phyloP scores from a whole-genome alignment of 495 filamentous ascomycete species.

The Penicillium maclennaniae region DNA sequence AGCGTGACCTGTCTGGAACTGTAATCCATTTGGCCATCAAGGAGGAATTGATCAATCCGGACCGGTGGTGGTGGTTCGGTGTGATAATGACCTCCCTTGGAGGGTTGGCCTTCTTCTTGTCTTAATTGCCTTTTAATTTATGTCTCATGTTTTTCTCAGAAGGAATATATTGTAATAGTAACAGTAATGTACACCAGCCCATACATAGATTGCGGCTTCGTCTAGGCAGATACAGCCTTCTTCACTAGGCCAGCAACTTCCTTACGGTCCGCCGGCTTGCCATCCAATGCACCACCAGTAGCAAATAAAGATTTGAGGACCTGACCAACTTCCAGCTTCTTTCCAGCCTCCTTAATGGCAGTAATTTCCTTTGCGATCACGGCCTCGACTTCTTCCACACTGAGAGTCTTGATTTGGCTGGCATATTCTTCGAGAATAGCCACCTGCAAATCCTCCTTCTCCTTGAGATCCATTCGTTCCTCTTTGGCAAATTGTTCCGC shows the following conservation, averaged over 20 bases:
- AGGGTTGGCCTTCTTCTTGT: constrained; percentile 34
- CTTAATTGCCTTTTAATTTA: constrained; percentile 15
- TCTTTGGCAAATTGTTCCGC: constrained; percentile 49
- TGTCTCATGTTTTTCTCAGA: neutral
- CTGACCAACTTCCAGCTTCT: constrained; percentile 41
- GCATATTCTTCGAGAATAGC: constrained; percentile 56
- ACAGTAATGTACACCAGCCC: constrained; percentile 17
- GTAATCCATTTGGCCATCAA: constrained; percentile 30
- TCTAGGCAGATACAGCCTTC: constrained; percentile 27
- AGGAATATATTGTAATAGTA: constrained; percentile 10
- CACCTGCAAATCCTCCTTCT: constrained; percentile 55
- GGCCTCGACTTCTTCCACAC: constrained; percentile 45
- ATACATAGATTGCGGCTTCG: neutral
- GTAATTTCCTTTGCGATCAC: constrained; percentile 43
- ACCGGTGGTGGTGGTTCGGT: constrained; percentile 69
- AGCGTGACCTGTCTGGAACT: constrained; percentile 16
- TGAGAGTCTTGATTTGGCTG: constrained; percentile 47
- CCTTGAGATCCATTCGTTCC: constrained; percentile 52
- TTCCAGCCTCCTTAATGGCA: constrained; percentile 38
- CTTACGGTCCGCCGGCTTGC: constrained; percentile 49
- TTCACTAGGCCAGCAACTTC: constrained; percentile 48
- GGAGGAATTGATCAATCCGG: constrained; percentile 49
- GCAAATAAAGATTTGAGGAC: constrained; percentile 49
- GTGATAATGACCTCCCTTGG: constrained; percentile 63
- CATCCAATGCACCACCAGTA: constrained; percentile 45